Base-by-base conservation (phyloP, 805 yeast genomes). In the Wickerhamomyces alni region DNA sequence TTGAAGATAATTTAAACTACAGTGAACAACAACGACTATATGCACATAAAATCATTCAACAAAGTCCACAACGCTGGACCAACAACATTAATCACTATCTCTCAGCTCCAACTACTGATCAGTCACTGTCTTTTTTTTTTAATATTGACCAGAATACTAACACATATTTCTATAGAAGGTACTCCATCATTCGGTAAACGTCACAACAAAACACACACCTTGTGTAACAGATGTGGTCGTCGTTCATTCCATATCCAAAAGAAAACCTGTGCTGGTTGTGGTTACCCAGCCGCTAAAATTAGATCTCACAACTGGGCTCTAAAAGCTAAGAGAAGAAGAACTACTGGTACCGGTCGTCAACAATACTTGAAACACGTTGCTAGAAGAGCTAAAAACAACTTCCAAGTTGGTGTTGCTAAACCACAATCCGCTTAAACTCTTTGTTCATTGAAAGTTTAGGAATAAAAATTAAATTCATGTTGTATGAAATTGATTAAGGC, bases 261-360 rank as follows among this genome's bases (percentile, higher is more conserved):
- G 95, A 86, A 87, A 82, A 87, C 96, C 65, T 93, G 99, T 79
- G 71, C 98, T 70, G 74, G 93, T 59, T 93, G 99, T 79, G 99
- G 99, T 67, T 93, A 93, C 84, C 99, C 99, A 77, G 87, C 98
- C 66, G 98, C 98, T 63, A 93, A 93, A 80, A 71, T 84, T 75
- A 89, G 99, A 86, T 82, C 87, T 66, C 84, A 75, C 95, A 93
- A 93, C 96, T 93, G 99, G 99, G 96, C 94, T 72, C 74, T 75
- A 59, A 93, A 93, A 85, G 96, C 97, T 67, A 87, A 89, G 84
- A 88, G 99, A 87, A 88, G 99, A 87, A 84, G 85, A 74, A 93
- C 99, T 60, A 89, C 97, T 61, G 99, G 99, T 80, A 82, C 98
- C 71, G 99, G 99, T 76, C 94, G 99, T 79, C 87, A 87, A 94